These are phyloP conservation scores for Suhomyces chickasaworum DNA, from an alignment of 1,139 yeast species.

Conservation along the genomic window DNA sequence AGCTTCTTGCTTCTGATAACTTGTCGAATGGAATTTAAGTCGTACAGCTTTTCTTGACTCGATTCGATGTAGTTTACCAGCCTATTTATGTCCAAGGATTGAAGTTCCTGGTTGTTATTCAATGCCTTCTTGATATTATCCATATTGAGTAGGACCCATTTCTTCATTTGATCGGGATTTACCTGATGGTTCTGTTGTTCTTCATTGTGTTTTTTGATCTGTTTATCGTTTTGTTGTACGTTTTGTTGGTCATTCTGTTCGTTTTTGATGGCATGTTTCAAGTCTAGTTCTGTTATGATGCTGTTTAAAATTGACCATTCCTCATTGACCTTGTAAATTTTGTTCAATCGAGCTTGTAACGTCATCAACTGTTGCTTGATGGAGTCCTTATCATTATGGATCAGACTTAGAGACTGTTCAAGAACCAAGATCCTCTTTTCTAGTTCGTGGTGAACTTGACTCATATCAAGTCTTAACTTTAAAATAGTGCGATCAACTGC, in stretches of 20 bases:
- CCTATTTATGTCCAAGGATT: conserved; percentile 24
- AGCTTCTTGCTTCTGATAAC: conserved; percentile 14
- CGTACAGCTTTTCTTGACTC: conserved; percentile 22
- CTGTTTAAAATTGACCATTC: conserved; percentile 26
- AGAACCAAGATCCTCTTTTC: conserved; percentile 1
- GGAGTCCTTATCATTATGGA: conserved; percentile 8
- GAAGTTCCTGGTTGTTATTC: conserved; percentile 24
- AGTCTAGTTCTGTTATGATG: conserved; percentile 23
- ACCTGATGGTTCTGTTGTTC: too few relatives aligned
- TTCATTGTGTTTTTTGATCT: too few relatives aligned
- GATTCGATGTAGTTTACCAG: conserved; percentile 25
- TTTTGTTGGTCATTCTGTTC: neutral
- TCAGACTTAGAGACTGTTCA: conserved; percentile 3
- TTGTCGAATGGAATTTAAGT: conserved; percentile 18
- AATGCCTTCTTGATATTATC: conserved; percentile 25
- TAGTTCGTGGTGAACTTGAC: neutral
- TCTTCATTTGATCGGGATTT: conserved; percentile 15
- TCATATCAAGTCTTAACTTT: neutral
- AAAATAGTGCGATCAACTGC: neutral
- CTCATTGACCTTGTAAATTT: conserved; percentile 22
- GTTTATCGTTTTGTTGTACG: too few relatives aligned
- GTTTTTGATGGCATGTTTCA: neutral
- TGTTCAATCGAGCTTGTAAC: conserved; percentile 20
- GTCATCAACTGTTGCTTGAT: conserved; percentile 17
- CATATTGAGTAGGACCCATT: conserved; percentile 25